Conservation (phyloP, 495 filamentous ascomycete genomes). For the Extremus antarcticus region DNA sequence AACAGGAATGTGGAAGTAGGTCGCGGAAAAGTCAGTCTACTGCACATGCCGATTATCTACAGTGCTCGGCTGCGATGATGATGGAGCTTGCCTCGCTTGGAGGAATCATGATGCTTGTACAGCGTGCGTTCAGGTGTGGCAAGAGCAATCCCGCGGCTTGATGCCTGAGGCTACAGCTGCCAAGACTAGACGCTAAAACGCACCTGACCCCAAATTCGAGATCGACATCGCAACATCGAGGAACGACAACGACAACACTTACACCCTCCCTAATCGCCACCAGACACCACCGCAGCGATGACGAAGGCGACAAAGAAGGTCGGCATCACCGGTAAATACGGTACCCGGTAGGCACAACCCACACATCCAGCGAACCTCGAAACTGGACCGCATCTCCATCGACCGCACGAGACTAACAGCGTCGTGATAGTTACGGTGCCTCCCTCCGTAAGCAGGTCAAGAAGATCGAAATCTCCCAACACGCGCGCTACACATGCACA, state of each 20-base stretch:
- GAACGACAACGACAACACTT: neutral
- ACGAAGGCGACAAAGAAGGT: slow-evolving; percentile 98
- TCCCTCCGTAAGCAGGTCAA: slow-evolving; percentile 99
- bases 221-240: neutral
- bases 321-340: slow-evolving; percentile 54
- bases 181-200: neutral
- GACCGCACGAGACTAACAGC: neutral
- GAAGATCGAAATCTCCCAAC: slow-evolving; percentile 98
- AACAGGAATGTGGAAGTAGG: no score
- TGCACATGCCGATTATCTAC: no score
- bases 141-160: neutral
- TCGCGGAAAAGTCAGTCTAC: no score
- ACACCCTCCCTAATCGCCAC: slow-evolving; percentile 7
- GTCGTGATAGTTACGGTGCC: slow-evolving; percentile 68
- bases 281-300: slow-evolving; percentile 52
- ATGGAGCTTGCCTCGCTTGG: no score
- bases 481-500: slow-evolving; percentile 85
- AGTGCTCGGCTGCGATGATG: no score
- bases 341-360: slow-evolving; percentile 7
- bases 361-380: neutral
- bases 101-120: no score
- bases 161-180: neutral
- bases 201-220: neutral
- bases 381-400: neutral
- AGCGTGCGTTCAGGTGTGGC: no score